Evolutionary conservation across 2,329 filamentous ascomycete species (phyloP).

Genomic region (Colletotrichum agaves): DNA sequence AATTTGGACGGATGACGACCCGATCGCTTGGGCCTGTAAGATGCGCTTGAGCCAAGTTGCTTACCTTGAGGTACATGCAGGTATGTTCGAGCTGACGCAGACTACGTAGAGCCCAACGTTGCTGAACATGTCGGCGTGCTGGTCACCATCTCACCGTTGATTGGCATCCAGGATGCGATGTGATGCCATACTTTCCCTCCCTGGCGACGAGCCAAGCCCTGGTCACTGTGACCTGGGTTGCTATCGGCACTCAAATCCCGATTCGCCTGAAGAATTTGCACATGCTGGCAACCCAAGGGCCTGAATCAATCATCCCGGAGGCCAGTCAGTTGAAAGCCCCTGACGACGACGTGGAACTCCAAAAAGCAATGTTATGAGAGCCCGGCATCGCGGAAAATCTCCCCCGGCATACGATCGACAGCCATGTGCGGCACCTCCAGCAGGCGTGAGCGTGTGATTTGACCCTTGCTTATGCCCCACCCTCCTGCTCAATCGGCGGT

Average conservation of each 20-base stretch:
- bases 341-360: slow-evolving; percentile 19
- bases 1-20: slow-evolving; percentile 35
- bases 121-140: background rate
- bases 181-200: slow-evolving; percentile 10
- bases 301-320: background rate
- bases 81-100: slow-evolving; percentile 15
- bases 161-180: background rate
- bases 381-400: slow-evolving; percentile 15
- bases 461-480: background rate
- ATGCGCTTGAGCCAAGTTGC: slow-evolving; percentile 21
- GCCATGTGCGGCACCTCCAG: slow-evolving; percentile 25
- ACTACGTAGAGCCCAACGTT: slow-evolving; percentile 5
- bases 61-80: slow-evolving; percentile 20
- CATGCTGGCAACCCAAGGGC: background rate
- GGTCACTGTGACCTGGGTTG: background rate
- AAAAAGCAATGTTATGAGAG: slow-evolving; percentile 31
- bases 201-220: slow-evolving; percentile 4
- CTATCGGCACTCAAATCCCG: slow-evolving; percentile 9
- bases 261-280: slow-evolving; percentile 30
- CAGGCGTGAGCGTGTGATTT: slow-evolving; percentile 6
- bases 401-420: slow-evolving; percentile 29
- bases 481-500: slow-evolving; percentile 12
- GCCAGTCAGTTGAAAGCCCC: slow-evolving; percentile 9
- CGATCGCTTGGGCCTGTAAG: slow-evolving; percentile 26
- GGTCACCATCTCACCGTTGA: background rate